Base-by-base conservation (phyloP, 2,329 filamentous ascomycete genomes). In the Didymella glomerata region DNA sequence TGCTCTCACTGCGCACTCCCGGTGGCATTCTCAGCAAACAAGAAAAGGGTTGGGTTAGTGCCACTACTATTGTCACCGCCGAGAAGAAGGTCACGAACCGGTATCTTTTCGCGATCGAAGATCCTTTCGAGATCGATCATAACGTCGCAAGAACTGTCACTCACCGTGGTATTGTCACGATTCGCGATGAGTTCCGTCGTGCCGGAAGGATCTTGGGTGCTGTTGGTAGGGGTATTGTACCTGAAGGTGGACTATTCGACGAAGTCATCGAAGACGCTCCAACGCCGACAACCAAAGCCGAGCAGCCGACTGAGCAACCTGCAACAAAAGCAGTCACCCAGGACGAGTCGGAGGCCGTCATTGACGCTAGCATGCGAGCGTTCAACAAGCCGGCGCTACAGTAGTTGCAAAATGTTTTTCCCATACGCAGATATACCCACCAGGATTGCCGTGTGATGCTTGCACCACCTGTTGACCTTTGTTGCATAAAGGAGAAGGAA, bases 131-230 rank as follows among this genome's bases (percentile, higher is more conserved):
- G 79, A 78, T 88, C 2, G 88, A 92, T 40, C 92, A 97, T 77
- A 97, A 97, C 68, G 90, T 97, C 32, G 93, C 91, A 3, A 84
- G 92, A 48, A 96, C 92, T 0, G 92, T 97, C 1, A 93, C 90
- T 7, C 90, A 94, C 70, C 86, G 88, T 60, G 92, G 92, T 2
- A 91, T 96, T 63, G 88, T 91, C 1, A 85, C 89, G 0, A 95
- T 96, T 60, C 84, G 91, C 40, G 90, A 95, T 68, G 92, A 97
- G 77, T 95, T 96, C 70, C 85, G 91, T 18, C 85, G 92, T 20
- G 92, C 91, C 2, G 91, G 90, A 86, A 82, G 85, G 34, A 89
- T 96, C 57, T 44, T 77, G 25, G 57, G 60, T 18, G 69, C 67
- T 20, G 55, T 77, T 16, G 74, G 74, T 2, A 66, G 64, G 45